Evolutionary conservation across 805 yeast genomes (phyloP).

Genomic region (Candida caryicola): DNA sequence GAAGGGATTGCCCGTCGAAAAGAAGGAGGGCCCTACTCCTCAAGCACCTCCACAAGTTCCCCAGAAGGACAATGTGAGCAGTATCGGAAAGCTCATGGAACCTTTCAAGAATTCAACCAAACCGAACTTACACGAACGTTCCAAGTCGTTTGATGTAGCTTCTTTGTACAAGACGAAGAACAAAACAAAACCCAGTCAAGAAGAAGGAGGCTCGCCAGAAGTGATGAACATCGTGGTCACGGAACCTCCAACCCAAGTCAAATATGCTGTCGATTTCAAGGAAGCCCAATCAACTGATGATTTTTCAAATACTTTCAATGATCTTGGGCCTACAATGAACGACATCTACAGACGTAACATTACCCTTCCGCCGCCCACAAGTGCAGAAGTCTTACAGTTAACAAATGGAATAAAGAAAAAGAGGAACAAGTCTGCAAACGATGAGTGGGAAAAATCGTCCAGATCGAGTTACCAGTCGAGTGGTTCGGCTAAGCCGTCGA

Average conservation of each 20-base stretch:
- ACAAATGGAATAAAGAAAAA: slow-evolving; percentile 8
- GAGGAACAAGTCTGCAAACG: slow-evolving; percentile 4
- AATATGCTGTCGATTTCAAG: slow-evolving; percentile 41
- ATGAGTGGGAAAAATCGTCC: slow-evolving; percentile 8
- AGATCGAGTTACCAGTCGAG: slow-evolving; percentile 32
- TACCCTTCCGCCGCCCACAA: background rate
- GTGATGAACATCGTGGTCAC: slow-evolving; percentile 24
- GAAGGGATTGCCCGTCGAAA: background rate
- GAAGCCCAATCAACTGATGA: slow-evolving; percentile 15
- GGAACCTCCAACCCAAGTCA: slow-evolving; percentile 37
- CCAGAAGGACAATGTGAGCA: background rate
- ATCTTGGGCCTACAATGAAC: slow-evolving; percentile 8
- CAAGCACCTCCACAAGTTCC: background rate
- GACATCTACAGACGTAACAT: slow-evolving; percentile 9
- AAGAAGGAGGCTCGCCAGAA: slow-evolving; percentile 4
- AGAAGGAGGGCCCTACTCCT: background rate
- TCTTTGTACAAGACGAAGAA: background rate
- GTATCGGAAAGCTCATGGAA: background rate
- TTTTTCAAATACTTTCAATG: slow-evolving; percentile 3
- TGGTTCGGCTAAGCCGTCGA: slow-evolving; percentile 24
- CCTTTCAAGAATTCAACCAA: background rate
- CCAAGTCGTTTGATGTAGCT: slow-evolving; percentile 11
- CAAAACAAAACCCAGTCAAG: background rate
- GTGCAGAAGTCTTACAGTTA: slow-evolving; percentile 6
- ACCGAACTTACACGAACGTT: slow-evolving; percentile 1